Evolutionary conservation across 192 early-diverging fungal species (phyloP).

Genomic region (Linnemannia zychae): DNA sequence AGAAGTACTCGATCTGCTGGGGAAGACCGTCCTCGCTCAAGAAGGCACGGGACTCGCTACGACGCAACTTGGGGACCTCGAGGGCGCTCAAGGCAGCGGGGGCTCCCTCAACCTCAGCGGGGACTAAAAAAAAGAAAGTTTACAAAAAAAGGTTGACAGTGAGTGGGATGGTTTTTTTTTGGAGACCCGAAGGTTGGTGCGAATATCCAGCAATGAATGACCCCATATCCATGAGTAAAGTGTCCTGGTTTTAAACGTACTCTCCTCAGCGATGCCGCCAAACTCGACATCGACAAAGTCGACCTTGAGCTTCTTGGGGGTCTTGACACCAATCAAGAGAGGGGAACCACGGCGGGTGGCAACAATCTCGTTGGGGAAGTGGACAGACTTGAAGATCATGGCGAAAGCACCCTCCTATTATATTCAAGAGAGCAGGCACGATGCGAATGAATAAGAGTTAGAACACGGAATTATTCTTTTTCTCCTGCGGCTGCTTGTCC

Average conservation of each 20-base stretch:
- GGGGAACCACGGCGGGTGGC: conserved; percentile 98
- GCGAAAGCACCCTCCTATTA: conserved; percentile 94
- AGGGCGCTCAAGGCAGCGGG: conserved; percentile 44
- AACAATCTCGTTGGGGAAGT: conserved; percentile 96
- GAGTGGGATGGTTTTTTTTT: not conserved
- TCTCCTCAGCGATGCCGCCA: conserved; percentile 57
- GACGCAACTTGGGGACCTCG: conserved; percentile 73
- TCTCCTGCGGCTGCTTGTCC: no score
- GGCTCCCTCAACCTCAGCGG: conserved; percentile 61
- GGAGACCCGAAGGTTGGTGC: conserved; percentile 4
- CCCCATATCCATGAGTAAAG: not conserved
- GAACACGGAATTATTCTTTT: no score
- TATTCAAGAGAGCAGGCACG: not conserved
- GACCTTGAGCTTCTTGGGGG: conserved; percentile 95
- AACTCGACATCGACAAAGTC: conserved; percentile 99
- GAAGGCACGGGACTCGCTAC: conserved; percentile 95
- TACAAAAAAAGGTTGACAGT: not conserved
- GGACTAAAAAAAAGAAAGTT: conserved; percentile 64
- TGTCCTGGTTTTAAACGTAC: no score
- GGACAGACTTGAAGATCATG: conserved; percentile 93
- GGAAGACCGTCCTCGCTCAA: conserved; percentile 93
- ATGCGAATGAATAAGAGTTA: not conserved
- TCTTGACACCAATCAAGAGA: conserved; percentile 98
- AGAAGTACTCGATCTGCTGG: conserved; percentile 98
- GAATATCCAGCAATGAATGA: not conserved